A percentile compares a stretch with the other conserved stretches of the same genome.
phyloP scores from a whole-genome alignment of 2,329 filamentous ascomycete genomes.

The Tolypocladium sp. region DNA sequence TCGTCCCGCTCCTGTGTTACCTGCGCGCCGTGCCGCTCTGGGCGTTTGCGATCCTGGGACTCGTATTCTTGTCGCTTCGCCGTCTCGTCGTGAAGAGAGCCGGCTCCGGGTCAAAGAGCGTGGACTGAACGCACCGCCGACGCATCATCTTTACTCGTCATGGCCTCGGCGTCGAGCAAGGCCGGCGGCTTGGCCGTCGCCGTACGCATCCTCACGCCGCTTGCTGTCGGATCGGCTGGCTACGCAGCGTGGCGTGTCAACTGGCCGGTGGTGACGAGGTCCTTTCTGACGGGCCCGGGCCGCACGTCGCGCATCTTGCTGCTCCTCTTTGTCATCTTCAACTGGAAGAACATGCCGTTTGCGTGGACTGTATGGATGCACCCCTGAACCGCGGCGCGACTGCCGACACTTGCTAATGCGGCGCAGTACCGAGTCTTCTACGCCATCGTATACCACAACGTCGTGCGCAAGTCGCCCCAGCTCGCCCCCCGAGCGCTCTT shows the following conservation, averaged over 20 bases:
- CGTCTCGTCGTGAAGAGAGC: background rate
- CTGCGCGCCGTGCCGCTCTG: background rate
- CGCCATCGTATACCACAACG: constrained; percentile 44
- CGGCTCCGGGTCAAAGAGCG: background rate
- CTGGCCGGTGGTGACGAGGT: constrained; percentile 25
- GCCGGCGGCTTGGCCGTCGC: constrained; percentile 21
- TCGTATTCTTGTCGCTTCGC: background rate
- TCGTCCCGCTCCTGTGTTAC: background rate
- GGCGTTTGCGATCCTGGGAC: background rate
- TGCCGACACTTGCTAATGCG: background rate
- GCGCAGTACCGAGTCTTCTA: constrained; percentile 48
- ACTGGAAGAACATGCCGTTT: constrained; percentile 66
- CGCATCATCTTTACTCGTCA: constrained; percentile 3
- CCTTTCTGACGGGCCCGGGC: constrained; percentile 46
- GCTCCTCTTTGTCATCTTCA: constrained; percentile 48
- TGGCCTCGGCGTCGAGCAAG: constrained; percentile 22
- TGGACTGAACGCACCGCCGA: background rate
- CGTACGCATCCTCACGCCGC: constrained; percentile 31
- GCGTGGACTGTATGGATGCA: constrained; percentile 59
- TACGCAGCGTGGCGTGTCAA: constrained; percentile 38
- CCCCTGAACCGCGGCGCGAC: background rate
- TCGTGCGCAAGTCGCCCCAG: constrained; percentile 36
- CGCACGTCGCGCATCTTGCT: constrained; percentile 42
- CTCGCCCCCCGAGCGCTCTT: constrained; percentile 60
- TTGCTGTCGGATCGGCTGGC: constrained; percentile 30